Evolutionary conservation across 2,329 filamentous ascomycete species (phyloP).

Genomic region (Claviceps capensis): DNA sequence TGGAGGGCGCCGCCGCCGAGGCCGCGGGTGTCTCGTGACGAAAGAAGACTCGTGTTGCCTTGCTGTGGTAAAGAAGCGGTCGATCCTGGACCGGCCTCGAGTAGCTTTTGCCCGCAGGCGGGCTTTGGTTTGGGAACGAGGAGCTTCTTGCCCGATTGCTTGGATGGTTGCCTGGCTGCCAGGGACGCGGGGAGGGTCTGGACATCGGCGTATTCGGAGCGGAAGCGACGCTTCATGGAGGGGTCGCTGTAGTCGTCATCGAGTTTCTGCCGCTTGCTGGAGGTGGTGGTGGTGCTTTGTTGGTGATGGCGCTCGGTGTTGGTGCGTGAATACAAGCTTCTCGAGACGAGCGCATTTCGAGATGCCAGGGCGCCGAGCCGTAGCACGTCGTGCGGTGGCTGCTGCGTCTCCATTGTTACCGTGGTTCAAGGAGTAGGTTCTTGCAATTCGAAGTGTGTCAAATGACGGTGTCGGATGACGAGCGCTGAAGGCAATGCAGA

Average conservation of each 20-base stretch:
- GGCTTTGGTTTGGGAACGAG: constrained; percentile 9
- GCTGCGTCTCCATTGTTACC: constrained; percentile 20
- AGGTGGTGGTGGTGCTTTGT: constrained; percentile 2
- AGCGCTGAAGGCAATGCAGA: background rate
- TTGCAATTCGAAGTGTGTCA: background rate
- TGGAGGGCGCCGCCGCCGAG: constrained; percentile 7
- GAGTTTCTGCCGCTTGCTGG: constrained; percentile 25
- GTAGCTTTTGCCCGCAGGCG: constrained; percentile 23
- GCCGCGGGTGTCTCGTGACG: constrained; percentile 13
- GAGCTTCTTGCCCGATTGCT: constrained; percentile 15
- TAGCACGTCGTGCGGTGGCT: constrained; percentile 18
- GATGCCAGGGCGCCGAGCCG: constrained; percentile 21
- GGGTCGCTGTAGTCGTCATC: constrained; percentile 21
- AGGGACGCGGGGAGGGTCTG: constrained; percentile 64
- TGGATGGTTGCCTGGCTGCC: constrained; percentile 60
- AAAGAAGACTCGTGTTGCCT: constrained; percentile 16
- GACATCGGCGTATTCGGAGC: constrained; percentile 64
- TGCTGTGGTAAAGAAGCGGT: background rate
- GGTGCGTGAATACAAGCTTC: constrained; percentile 18
- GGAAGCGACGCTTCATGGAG: constrained; percentile 36
- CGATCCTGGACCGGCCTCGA: constrained; percentile 18
- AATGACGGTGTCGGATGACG: background rate
- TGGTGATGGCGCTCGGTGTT: constrained; percentile 9
- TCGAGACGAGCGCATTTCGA: constrained; percentile 21
- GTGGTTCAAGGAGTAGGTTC: background rate